Evolutionary conservation across 1,139 yeast species (phyloP).

Genomic region (Wickerhamomyces sp.): DNA sequence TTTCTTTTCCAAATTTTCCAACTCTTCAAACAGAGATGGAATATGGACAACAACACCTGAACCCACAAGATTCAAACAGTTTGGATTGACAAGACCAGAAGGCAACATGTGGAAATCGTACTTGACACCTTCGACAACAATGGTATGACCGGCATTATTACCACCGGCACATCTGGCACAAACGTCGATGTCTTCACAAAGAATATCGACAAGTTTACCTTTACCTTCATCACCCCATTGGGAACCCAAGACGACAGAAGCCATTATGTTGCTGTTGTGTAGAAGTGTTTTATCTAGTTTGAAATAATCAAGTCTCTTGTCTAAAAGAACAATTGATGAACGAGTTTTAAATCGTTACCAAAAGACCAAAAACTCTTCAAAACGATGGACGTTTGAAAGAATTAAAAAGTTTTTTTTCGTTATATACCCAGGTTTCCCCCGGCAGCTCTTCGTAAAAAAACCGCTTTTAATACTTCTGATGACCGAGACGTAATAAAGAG

Average conservation of each 20-base stretch:
- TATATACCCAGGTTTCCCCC: too few species aligned
- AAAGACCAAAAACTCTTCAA: background rate
- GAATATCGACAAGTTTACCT: conserved; percentile 91
- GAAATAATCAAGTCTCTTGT: conserved; percentile 1
- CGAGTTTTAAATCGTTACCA: conserved; percentile 2
- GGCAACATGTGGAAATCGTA: conserved; percentile 99
- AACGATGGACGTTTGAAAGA: background rate
- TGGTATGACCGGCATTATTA: conserved; percentile 98
- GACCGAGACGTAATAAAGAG: too few species aligned
- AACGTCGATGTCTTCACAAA: conserved; percentile 90
- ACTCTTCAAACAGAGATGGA: conserved; percentile 88
- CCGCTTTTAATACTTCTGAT: too few species aligned
- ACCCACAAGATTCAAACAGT: conserved; percentile 85
- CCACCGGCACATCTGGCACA: conserved; percentile 99
- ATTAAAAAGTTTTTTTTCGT: background rate
- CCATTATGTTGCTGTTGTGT: too few species aligned
- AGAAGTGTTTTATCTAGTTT: conserved; percentile 1
- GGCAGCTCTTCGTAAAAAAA: too few species aligned
- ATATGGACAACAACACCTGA: conserved; percentile 96
- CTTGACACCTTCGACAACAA: conserved; percentile 81
- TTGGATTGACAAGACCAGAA: conserved; percentile 90
- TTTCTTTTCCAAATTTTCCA: conserved; percentile 73
- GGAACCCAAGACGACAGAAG: conserved; percentile 83
- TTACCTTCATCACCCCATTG: conserved; percentile 99
- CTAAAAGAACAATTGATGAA: conserved; percentile 4